Conservation (phyloP, 805 yeast genomes). For the Yarrowia porcina region DNA sequence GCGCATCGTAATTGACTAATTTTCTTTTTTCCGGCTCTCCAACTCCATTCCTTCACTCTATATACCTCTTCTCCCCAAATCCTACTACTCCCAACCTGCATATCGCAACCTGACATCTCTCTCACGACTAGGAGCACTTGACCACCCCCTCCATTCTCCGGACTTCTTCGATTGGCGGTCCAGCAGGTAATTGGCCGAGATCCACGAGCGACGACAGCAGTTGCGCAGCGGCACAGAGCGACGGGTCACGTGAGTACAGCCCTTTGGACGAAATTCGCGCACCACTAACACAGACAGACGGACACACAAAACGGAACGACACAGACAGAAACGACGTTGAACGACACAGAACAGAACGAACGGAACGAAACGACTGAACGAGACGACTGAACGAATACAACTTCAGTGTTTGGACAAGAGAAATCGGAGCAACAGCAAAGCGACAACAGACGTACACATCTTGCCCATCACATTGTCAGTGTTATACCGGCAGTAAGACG, state of each 20-base stretch:
- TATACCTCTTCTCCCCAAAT: not conserved
- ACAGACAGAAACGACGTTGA: not conserved
- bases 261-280: not conserved
- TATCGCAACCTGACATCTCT: constrained; percentile 19
- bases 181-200: not conserved
- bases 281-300: not conserved
- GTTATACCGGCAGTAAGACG: too few species aligned
- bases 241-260: not conserved
- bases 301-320: not conserved
- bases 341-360: not conserved
- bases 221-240: not conserved
- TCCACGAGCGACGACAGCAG: not conserved
- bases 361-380: too few species aligned
- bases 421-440: not conserved
- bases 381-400: too few species aligned
- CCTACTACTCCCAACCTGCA: constrained; percentile 1
- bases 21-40: too few species aligned
- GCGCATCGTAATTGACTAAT: not conserved
- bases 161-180: not conserved
- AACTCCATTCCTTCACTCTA: not conserved
- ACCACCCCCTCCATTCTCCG: not conserved
- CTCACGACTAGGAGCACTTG: not conserved
- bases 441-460: not conserved
- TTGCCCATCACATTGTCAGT: not conserved
- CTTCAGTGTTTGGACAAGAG: too few species aligned